Base-by-base conservation (phyloP, 371 early-diverging fungal species). In the Lichtheimia hyalospora region DNA sequence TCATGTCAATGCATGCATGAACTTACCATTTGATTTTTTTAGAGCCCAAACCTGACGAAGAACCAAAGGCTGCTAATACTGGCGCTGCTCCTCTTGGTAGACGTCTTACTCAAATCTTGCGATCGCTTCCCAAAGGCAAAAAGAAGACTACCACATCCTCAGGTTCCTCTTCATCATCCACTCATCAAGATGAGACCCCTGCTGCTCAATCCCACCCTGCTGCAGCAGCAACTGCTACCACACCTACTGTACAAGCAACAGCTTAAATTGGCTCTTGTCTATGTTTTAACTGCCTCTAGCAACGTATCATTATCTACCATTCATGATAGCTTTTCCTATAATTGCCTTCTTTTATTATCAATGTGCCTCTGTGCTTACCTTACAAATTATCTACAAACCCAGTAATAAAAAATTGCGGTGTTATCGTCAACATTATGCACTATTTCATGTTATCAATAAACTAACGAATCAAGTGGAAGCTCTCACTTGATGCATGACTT, bases 241-340 rank as follows among this genome's bases (percentile, higher is more conserved):
- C 52, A 14, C 60, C 60, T 10, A 44, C 48, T 40, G 60, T 60
- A 18, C 60, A 60, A 60, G 60, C 60, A 28, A 52, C 60, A 4
- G 60, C 60, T 28, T 60, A 23, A 58, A 51, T n/a, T n/a, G n/a
- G 18, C 20, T 5, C 34, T 8, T 34, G 10, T 34, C 34, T 34
- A n/a, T n/a, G n/a, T 34, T 34, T 3, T 34, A 34, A 34, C 34
- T 8, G 34, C 10, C 10, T 34, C 34, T 34, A 34, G 10, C 34
- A 5, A 5, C 10, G 10, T 34, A 34, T 34, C 34, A 25, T 34
- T 34, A 34, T 4, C 34, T 34, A 34, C 34, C 10, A 6, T 8
- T 8, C 34, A 6, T 27, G 27, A 27, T 27, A 27, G 3, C 34
- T 10, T 10, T 8, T 8, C 6, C 34, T 34, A 34, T 34, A 34